Base-by-base conservation (phyloP, 805 yeast species). In the Candida alai region DNA sequence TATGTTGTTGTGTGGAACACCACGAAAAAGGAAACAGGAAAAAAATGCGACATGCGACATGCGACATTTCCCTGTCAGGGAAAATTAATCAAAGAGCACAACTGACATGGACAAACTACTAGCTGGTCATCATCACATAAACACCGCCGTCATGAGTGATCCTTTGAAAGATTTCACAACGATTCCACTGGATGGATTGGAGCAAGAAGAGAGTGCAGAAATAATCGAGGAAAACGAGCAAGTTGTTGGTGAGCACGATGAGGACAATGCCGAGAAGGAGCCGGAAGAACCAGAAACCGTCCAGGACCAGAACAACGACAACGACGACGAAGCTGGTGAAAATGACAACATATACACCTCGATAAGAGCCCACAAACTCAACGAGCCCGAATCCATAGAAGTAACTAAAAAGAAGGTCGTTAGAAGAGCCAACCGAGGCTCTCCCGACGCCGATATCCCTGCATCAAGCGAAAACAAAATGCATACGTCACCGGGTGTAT, bases 351-450 rank as follows among this genome's bases (percentile, higher is more conserved):
- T 52, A 15, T 49, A 45, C 13, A 37, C 32, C 24, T 39, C 52
- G 10, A 44, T 50, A 12, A 39, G 44, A 29, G 47, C 56, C n/a
- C 58, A 50, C 39, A 52, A 54, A 40, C 32, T 42, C 17, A 30
- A 33, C 14, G 34, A 32, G 12, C 40, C 27, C 19, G 45, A 32
- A 7, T 21, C 25, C 12, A 37, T 31, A 14, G 49, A 39, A 15
- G 36, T 35, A 28, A 56, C 60, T 9, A 42, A 51, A 34, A 57
- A 57, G 51, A 57, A 56, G 36, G 47, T 51, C 26, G 51, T 56
- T n/a, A 49, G 61, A 41, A 53, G 17, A 23, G 21, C 37, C 15
- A 24, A 28, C 25, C 30, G 30, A 25, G 40, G 18, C 20, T 28
- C 22, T 7, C 20, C 19, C 8, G 22, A 9, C 2, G 12, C 10